Evolutionary conservation across 2,329 filamentous ascomycete genomes (phyloP).

Genomic region (Diaporthe sp.): DNA sequence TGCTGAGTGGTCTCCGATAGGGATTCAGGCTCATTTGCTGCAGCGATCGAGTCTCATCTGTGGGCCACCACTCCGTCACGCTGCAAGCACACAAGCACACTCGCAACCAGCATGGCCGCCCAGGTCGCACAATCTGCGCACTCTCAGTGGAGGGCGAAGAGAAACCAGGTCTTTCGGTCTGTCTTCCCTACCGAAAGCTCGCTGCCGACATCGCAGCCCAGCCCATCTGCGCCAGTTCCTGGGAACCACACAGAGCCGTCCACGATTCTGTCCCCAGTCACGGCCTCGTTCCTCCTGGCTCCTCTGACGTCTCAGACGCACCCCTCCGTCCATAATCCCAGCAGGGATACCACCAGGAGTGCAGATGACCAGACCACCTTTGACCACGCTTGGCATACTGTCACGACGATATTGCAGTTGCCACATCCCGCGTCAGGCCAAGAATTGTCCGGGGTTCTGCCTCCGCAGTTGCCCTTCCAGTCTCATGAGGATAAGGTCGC

Average conservation of each 20-base stretch:
- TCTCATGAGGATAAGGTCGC: conserved; percentile 57
- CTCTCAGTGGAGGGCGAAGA: conserved; percentile 61
- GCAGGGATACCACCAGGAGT: conserved; percentile 11
- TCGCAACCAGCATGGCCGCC: conserved; percentile 32
- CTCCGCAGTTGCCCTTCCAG: conserved; percentile 55
- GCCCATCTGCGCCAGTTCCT: conserved; percentile 54
- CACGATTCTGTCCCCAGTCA: conserved; percentile 29
- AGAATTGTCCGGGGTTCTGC: conserved; percentile 65
- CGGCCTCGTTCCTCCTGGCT: conserved; percentile 29
- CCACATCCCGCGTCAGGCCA: conserved; percentile 68
- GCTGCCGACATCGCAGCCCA: conserved; percentile 62
- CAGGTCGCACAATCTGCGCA: conserved; percentile 39
- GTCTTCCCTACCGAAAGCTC: conserved; percentile 68
- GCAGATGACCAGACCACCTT: conserved; percentile 67
- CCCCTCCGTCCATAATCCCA: conserved; percentile 26
- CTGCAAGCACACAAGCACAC: not conserved
- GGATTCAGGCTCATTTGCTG: not conserved
- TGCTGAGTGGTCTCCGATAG: not conserved
- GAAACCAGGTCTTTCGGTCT: conserved; percentile 65
- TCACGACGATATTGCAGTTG: conserved; percentile 70
- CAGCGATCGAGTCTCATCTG: conserved; percentile 10
- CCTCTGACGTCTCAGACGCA: conserved; percentile 24
- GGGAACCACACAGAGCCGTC: conserved; percentile 39
- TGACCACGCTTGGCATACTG: conserved; percentile 73
- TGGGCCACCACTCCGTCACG: not conserved